Evolutionary conservation across 1,284 basidiomycete species (phyloP), one percentile per base, ranked within the genome.

Genomic region (Gymnopus androsaceus): DNA sequence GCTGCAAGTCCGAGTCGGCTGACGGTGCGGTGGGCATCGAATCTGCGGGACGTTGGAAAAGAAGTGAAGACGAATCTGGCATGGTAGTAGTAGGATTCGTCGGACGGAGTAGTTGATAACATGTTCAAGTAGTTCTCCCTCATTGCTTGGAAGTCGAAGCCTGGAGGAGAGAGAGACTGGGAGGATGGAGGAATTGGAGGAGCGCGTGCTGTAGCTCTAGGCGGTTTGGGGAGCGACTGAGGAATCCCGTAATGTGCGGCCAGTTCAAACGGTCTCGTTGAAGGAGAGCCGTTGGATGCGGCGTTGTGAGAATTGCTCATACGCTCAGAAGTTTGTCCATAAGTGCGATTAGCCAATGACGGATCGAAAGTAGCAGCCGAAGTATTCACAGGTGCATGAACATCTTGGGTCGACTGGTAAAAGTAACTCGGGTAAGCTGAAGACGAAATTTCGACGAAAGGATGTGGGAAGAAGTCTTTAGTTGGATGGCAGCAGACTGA

Each of bases 161-260:
- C 21, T 12, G 40, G 45, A 27, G n/a, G 12, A 28, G 37, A 34
- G 25, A 15, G 45, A n/a, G 25, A 27, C 12, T 41, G 30, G 9
- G 28, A 11, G 11, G 14, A 34, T 21, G 37, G 11, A n/a, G n/a
- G n/a, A 3, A 38, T 12, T 31, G 31, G 17, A 31, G 67, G 77
- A 58, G 80, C 76, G 65, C 75, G 76, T 66, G 79, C 79, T 55
- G 77, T 77, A 58, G 51, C 25, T 28, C 25, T 44, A 7, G 88
- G 87, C 54, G 81, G 80, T 59, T 81, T 81, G 38, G 88, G 87
- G 44, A 90, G 71, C 59, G 75, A 80, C 59, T 81, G 78, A 56
- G 87, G 87, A 63, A 90, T 83, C 72, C 86, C 88, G 87, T 88
- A 82, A 61, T 88, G 86, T 63, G 84, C 75, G 66, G 85, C 83